Percentiles rank a stretch among this genome's conserved stretches.
Evolutionary conservation across 495 filamentous ascomycete species (phyloP).

Genomic region (Symbiotaphrina buchneri): DNA sequence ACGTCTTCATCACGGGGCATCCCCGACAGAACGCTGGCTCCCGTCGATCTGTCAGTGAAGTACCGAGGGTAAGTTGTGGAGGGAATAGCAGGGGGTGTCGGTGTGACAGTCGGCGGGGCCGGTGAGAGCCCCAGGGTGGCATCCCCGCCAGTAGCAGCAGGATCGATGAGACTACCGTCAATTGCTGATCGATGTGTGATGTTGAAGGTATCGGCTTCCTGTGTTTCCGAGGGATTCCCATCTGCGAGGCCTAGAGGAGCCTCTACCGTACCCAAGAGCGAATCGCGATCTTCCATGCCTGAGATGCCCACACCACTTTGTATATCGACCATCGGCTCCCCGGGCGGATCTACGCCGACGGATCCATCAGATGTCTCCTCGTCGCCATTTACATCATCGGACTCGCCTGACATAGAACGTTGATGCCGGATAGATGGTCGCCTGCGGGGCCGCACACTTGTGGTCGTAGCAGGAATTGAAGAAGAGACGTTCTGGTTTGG

Average conservation of each 20-base stretch:
- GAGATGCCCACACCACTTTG: slow-evolving; percentile 18
- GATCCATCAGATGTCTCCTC: slow-evolving; percentile 48
- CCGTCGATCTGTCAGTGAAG: slow-evolving; percentile 38
- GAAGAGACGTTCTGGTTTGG: slow-evolving; percentile 15
- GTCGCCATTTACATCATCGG: slow-evolving; percentile 68
- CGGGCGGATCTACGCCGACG: slow-evolving; percentile 34
- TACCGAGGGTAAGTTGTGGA: slow-evolving; percentile 47
- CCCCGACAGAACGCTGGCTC: slow-evolving; percentile 50
- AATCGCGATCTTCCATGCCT: slow-evolving; percentile 33
- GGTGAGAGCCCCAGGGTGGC: slow-evolving; percentile 55
- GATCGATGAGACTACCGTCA: slow-evolving; percentile 70
- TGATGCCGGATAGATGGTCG: slow-evolving; percentile 75
- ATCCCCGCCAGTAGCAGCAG: slow-evolving; percentile 18
- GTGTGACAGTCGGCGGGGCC: slow-evolving; percentile 48
- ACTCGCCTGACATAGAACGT: slow-evolving; percentile 65
- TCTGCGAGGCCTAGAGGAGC: slow-evolving; percentile 52
- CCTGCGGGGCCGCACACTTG: slow-evolving; percentile 14
- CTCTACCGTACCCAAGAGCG: slow-evolving; percentile 55
- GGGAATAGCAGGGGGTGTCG: slow-evolving; percentile 40
- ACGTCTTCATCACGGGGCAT: slow-evolving; percentile 97
- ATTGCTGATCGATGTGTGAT: slow-evolving; percentile 79
- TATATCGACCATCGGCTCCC: slow-evolving; percentile 54
- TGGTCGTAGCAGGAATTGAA: slow-evolving; percentile 10
- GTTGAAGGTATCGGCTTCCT: slow-evolving; percentile 78
- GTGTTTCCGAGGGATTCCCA: slow-evolving; percentile 58